Evolutionary conservation across 2,329 filamentous ascomycete species (phyloP).

Genomic region (Neonectria sp.): DNA sequence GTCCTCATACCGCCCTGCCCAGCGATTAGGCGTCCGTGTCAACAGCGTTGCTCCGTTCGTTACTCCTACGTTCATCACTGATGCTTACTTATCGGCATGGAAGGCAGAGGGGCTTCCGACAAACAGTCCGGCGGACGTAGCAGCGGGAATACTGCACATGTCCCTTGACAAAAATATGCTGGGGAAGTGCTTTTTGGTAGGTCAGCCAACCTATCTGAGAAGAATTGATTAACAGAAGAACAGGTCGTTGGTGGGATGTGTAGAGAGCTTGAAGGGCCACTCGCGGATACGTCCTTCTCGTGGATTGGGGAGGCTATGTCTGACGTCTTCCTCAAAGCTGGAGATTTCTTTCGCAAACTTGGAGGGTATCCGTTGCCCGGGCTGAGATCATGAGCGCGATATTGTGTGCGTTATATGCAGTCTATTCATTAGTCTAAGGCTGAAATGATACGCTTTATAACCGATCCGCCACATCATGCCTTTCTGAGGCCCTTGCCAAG

Average conservation of each 20-base stretch:
- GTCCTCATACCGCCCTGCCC: constrained; percentile 22
- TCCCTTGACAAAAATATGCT: constrained; percentile 20
- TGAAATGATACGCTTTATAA: background rate
- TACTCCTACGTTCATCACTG: constrained; percentile 32
- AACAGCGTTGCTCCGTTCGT: constrained; percentile 36
- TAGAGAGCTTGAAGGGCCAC: constrained; percentile 18
- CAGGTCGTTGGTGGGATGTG: constrained; percentile 21
- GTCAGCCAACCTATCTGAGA: background rate
- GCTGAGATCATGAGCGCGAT: background rate
- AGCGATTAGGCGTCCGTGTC: constrained; percentile 23
- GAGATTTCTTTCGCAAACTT: constrained; percentile 20
- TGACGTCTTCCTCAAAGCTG: constrained; percentile 15
- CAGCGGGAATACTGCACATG: constrained; percentile 23
- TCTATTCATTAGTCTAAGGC: background rate
- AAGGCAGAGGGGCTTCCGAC: constrained; percentile 24
- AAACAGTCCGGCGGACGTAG: constrained; percentile 20
- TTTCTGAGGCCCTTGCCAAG: constrained; percentile 65
- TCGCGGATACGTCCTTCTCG: constrained; percentile 6
- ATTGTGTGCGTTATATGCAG: background rate
- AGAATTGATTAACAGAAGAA: background rate
- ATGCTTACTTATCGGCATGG: constrained; percentile 21
- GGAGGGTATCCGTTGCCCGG: constrained; percentile 26
- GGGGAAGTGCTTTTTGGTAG: constrained; percentile 26
- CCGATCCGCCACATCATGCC: constrained; percentile 36
- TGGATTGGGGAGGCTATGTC: constrained; percentile 22